These are phyloP conservation scores for Pseudocercospora crystallina DNA, from an alignment of 2,329 filamentous ascomycete species.

Conservation along the genomic window DNA sequence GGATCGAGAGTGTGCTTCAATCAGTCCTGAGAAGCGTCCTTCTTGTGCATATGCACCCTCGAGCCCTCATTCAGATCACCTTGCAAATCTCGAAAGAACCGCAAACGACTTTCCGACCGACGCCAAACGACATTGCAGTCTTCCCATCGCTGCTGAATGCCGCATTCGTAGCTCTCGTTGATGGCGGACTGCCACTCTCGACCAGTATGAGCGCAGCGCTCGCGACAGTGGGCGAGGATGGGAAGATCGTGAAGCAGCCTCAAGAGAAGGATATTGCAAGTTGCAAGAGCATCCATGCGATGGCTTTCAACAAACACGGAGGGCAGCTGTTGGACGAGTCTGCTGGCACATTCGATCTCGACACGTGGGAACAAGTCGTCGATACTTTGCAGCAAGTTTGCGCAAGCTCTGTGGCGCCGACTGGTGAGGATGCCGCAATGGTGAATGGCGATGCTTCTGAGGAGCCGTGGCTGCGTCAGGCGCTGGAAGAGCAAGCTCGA, in stretches of 20 bases:
- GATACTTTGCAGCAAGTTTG: slow-evolving; percentile 67
- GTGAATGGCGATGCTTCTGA: slow-evolving; percentile 34
- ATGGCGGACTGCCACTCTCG: slow-evolving; percentile 77
- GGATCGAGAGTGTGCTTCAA: slow-evolving; percentile 76
- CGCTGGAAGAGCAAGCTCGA: slow-evolving; percentile 41
- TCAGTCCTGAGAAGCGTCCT: slow-evolving; percentile 72
- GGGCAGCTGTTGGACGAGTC: slow-evolving; percentile 78
- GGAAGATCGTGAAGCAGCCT: slow-evolving; percentile 54
- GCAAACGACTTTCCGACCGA: slow-evolving; percentile 56
- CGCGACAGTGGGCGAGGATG: slow-evolving; percentile 54
- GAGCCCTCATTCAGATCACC: slow-evolving; percentile 75
- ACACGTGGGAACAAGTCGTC: slow-evolving; percentile 72
- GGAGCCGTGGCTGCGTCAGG: slow-evolving; percentile 42
- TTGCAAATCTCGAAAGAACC: slow-evolving; percentile 60
- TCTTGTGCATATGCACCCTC: slow-evolving; percentile 71
- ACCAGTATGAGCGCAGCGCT: slow-evolving; percentile 67
- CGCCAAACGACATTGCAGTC: slow-evolving; percentile 67
- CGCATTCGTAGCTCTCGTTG: slow-evolving; percentile 73
- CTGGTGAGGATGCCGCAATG: slow-evolving; percentile 41
- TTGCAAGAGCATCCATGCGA: slow-evolving; percentile 74
- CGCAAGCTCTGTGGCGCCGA: slow-evolving; percentile 44
- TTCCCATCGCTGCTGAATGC: slow-evolving; percentile 82
- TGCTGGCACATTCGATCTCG: slow-evolving; percentile 72
- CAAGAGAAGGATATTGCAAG: slow-evolving; percentile 60
- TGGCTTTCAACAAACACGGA: slow-evolving; percentile 74